phyloP scores from a whole-genome alignment of 352 stramenopile genomes.

The Globisporangium polare region DNA sequence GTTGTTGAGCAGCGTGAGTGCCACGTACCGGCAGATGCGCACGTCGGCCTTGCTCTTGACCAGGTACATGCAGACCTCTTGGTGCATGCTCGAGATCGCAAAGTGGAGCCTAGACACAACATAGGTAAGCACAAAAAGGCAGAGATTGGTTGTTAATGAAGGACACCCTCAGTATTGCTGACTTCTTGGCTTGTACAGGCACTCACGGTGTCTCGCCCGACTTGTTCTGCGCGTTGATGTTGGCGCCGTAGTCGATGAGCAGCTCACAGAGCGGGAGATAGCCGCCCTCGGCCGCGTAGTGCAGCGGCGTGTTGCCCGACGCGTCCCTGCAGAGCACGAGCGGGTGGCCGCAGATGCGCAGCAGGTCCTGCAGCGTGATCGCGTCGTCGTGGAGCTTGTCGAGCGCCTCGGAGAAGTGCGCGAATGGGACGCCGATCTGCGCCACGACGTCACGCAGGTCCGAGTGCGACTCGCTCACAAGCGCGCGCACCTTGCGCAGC shows the following conservation, averaged over 20 bases:
- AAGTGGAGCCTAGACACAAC: conserved; percentile 55
- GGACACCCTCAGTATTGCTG: not conserved
- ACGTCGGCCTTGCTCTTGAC: conserved; percentile 63
- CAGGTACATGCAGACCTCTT: conserved; percentile 61
- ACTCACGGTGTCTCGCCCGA: conserved; percentile 64
- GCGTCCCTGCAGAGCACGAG: conserved; percentile 61
- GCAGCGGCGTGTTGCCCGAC: conserved; percentile 65
- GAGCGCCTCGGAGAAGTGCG: conserved; percentile 60
- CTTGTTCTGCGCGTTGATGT: conserved; percentile 80
- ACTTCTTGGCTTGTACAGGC: too few relatives aligned
- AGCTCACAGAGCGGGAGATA: conserved; percentile 64
- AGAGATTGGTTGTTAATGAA: not conserved
- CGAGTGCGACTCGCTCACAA: conserved; percentile 57
- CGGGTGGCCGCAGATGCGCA: conserved; percentile 70
- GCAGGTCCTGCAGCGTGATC: conserved; percentile 54
- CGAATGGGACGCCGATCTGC: conserved; percentile 49
- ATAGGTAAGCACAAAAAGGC: not conserved
- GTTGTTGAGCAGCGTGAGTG: conserved; percentile 44
- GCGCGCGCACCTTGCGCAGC: conserved; percentile 40
- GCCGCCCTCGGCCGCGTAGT: conserved; percentile 72
- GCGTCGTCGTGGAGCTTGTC: conserved; percentile 56
- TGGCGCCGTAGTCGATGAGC: conserved; percentile 55
- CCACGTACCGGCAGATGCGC: conserved; percentile 55
- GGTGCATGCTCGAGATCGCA: conserved; percentile 71
- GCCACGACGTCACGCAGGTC: conserved; percentile 52